phyloP scores from a whole-genome alignment of 805 yeast species.

The Millerago galiae region DNA sequence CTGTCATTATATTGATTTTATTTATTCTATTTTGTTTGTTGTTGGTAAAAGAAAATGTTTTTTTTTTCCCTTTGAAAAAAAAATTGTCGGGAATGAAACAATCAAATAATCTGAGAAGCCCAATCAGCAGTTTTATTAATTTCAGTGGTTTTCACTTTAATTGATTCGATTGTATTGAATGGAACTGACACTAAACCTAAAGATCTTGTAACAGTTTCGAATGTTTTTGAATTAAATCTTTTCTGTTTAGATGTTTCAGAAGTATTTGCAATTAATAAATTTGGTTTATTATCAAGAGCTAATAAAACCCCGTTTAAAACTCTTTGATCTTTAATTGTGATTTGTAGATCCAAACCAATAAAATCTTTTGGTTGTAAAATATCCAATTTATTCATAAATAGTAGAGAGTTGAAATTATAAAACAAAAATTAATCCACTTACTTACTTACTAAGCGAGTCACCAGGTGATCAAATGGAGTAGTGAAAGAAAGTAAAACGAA shows the following conservation, averaged over 20 bases:
- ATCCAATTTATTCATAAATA: not conserved
- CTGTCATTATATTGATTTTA: slow-evolving; percentile 12
- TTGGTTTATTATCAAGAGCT: slow-evolving; percentile 24
- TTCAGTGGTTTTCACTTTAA: slow-evolving; percentile 16
- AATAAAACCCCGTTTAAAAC: slow-evolving; percentile 16
- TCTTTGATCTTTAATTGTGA: slow-evolving; percentile 16
- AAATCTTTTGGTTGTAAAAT: slow-evolving; percentile 11
- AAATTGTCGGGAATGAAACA: not conserved
- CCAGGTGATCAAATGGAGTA: not conserved
- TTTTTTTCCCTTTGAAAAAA: not conserved
- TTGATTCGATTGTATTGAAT: slow-evolving; percentile 5
- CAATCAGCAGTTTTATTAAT: slow-evolving; percentile 14
- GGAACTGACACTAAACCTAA: slow-evolving; percentile 24
- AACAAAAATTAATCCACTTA: too few species aligned
- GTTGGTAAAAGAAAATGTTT: not conserved
- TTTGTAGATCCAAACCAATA: slow-evolving; percentile 14
- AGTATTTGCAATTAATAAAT: slow-evolving; percentile 17
- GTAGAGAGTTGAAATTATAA: too few species aligned
- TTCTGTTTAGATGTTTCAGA: slow-evolving; percentile 8
- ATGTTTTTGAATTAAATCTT: slow-evolving; percentile 1
- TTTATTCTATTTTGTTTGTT: not conserved
- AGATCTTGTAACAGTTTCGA: slow-evolving; percentile 1
- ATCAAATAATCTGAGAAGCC: slow-evolving; percentile 11
- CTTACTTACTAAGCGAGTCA: not conserved
- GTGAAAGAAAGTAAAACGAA: too few species aligned